Base-by-base conservation (phyloP, 2,329 filamentous ascomycete species). In the Zasmidium citrigriseum region DNA sequence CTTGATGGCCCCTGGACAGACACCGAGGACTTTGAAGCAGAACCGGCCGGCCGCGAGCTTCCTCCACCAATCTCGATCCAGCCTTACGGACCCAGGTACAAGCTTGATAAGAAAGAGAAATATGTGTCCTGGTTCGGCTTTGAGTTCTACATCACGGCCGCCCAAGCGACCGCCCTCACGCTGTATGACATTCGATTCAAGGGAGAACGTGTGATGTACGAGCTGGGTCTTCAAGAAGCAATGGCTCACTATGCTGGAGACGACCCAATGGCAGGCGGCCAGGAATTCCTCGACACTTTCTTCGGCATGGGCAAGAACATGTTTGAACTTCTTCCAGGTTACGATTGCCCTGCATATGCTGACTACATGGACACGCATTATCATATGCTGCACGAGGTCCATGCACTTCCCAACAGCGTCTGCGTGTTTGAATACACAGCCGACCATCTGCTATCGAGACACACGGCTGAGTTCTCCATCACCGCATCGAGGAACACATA, bases 351-450 rank as follows among this genome's bases (percentile, higher is more conserved):
- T 0, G 68, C 75, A 0, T 79, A 82, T 52, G 75, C 82, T 1
- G 82, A 80, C 0, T 84, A 80, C 59, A 73, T 83, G 41, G 80
- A 83, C 65, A 72, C 73, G 1, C 74, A 75, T 2, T 80, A 78
- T 55, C 74, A 75, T 2, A 71, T 71, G 3, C 74, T 77, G 29
- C 77, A 72, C 1, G 75, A 79, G 55, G 78, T 75, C 0, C 79
- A 83, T 54, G 70, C 73, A 1, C 61, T 61, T 20, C 68, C 67
- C 1, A 77, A 82, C 67, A 79, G 77, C 57, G 78, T 87, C 45
- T 87, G 84, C 64, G 58, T 85, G 24, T 85, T 85, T 59, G 83
- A 86, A 67, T 77, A 74, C 53, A 78, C 79, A 16, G 70, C 79
- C 0, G 79, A 79, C 45, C 80, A 77, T 63, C 77, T 82, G 1